Base-by-base conservation (phyloP, 768 basidiomycete genomes). In the Daedaleopsis nitida region DNA sequence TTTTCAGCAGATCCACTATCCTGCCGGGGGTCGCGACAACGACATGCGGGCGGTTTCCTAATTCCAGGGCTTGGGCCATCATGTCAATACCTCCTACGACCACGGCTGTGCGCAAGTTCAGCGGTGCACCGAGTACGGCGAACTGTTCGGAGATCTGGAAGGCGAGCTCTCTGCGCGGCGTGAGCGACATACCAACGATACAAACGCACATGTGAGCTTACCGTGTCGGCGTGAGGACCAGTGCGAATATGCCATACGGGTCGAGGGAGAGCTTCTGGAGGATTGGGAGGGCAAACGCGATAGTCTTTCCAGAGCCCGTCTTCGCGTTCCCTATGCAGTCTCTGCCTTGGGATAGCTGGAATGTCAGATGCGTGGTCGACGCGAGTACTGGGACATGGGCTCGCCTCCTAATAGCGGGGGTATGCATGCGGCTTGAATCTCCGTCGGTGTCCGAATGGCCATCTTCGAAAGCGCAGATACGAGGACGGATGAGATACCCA, bases 1-100 rank as follows among this genome's bases (percentile, higher is more conserved):
- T 95, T 63, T 83, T 82, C 49, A 99, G 73, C 67, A 94, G 87
- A 74, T 99, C 97, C 3, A 95, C 92, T 21, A 99, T 86, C 19
- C 97, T 85, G 2, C 97, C 97, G 3, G 97, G 97, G 0, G 97
- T 99, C 9, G 96, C 97, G 49, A 99, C 87, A 23, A 98, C 88
- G 39, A 99, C 83, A 72, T 98, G 97, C 0, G 97, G 97, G 44
- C 91, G 84, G 64, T 87, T 85, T 2, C 82, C 81, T 14, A 99
- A 84, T 68, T 96, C 94, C 17, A 92, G 78, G 0, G 96, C 93
- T 72, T 99, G 97, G 1, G 86, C 73, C 81, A 97, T 94, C 89
- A 96, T 96, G 68, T 99, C 97, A 94, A 99, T 96, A 6, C 97
- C 97, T 17, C 97, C 97, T 2, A 98, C 95, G 35, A 98, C 79